phyloP scores from a whole-genome alignment of 2,329 filamentous ascomycete species.

The Teratosphaeria epicoccoides region DNA sequence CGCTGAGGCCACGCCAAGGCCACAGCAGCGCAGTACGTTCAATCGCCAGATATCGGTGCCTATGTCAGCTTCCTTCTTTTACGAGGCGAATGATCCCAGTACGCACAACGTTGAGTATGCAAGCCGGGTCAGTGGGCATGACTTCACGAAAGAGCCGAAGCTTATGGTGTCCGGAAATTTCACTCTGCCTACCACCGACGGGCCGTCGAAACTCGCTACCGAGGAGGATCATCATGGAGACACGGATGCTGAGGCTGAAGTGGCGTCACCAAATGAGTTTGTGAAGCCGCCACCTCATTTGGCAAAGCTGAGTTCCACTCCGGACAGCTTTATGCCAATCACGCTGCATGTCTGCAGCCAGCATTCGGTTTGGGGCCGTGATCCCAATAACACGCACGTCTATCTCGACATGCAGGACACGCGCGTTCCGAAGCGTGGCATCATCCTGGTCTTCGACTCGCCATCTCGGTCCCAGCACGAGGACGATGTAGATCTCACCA shows the following conservation, averaged over 20 bases:
- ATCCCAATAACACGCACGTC: constrained; percentile 54
- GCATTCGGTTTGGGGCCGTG: constrained; percentile 68
- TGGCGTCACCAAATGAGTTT: constrained; percentile 14
- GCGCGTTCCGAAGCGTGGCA: constrained; percentile 69
- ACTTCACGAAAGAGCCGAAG: constrained; percentile 26
- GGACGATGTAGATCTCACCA: constrained; percentile 41
- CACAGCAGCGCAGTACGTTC: constrained; percentile 19
- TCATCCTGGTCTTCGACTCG: constrained; percentile 67
- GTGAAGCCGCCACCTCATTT: constrained; percentile 37
- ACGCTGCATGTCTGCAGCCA: constrained; percentile 56
- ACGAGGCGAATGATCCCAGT: constrained; percentile 31
- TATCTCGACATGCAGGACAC: constrained; percentile 54
- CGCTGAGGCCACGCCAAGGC: constrained; percentile 19
- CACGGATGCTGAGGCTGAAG: constrained; percentile 5
- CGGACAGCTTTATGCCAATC: constrained; percentile 55
- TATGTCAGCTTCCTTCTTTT: constrained; percentile 35
- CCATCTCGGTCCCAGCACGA: constrained; percentile 52
- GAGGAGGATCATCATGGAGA: constrained; percentile 5
- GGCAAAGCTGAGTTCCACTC: constrained; percentile 55
- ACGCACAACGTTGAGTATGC: constrained; percentile 40
- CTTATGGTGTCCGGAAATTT: constrained; percentile 4
- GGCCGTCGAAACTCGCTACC: background rate
- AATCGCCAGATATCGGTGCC: constrained; percentile 36
- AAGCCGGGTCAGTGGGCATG: constrained; percentile 34
- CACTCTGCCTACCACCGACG: constrained; percentile 4